phyloP scores from a whole-genome alignment of 163 green algal species.

The Prototheca wickerhamii region DNA sequence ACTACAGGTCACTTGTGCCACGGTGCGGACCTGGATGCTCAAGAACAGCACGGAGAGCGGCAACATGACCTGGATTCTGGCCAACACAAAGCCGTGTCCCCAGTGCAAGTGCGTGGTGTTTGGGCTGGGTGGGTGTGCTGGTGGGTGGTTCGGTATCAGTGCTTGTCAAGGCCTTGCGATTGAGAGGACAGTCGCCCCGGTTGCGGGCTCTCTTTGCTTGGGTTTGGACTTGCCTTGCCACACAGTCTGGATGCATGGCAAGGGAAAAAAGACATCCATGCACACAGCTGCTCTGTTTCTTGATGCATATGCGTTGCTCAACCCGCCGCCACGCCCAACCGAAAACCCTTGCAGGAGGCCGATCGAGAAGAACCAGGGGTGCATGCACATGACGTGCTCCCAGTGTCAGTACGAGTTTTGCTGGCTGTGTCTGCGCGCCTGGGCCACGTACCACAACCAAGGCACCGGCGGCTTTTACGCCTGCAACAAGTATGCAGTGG shows the following conservation, averaged over 20 bases:
- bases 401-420: constrained; percentile 95
- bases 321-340: too few species aligned
- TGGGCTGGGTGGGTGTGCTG: too few species aligned
- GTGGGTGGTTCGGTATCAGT: too few species aligned
- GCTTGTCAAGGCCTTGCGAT: too few species aligned
- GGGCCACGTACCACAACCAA: constrained; percentile 89
- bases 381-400: constrained; percentile 99
- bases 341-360: constrained; percentile 64
- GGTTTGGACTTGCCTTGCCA: too few species aligned
- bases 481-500: constrained; percentile 88
- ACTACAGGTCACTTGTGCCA: constrained; percentile 78
- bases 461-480: constrained; percentile 92
- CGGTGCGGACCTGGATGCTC: constrained; percentile 75
- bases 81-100: constrained; percentile 93
- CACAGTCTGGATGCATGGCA: too few species aligned
- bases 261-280: too few species aligned
- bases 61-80: constrained; percentile 96
- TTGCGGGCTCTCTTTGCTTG: too few species aligned
- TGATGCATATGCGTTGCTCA: too few species aligned
- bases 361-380: constrained; percentile 99
- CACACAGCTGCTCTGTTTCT: too few species aligned
- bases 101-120: constrained; percentile 66
- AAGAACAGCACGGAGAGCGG: constrained; percentile 97
- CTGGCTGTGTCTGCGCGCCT: constrained; percentile 88
- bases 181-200: too few species aligned